Conservation (phyloP, 371 early-diverging fungal species). For the Synchytrium microbalum region DNA sequence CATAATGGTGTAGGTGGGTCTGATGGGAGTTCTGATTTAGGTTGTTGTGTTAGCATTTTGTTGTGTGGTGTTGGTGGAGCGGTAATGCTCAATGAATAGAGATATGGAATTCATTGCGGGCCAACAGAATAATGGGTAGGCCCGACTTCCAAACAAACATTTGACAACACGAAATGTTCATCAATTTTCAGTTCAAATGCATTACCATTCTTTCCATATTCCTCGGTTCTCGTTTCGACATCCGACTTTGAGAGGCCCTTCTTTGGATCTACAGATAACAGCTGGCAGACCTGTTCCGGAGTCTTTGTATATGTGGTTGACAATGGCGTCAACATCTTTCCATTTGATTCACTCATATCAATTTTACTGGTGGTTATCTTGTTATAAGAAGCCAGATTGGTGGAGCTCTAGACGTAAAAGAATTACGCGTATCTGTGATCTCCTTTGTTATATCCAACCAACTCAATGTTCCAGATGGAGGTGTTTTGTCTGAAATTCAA, state of each 20-base stretch:
- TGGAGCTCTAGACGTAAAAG: too few relatives aligned
- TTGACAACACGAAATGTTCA: neutral
- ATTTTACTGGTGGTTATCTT: too few relatives aligned
- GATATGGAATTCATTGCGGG: conserved; percentile 1
- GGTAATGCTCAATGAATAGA: conserved; percentile 13
- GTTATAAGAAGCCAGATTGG: too few relatives aligned
- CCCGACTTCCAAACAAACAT: too few relatives aligned
- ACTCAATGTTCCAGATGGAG: too few relatives aligned
- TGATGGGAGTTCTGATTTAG: conserved; percentile 54
- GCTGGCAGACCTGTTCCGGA: conserved; percentile 55
- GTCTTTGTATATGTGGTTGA: conserved; percentile 55
- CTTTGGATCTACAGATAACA: conserved; percentile 51
- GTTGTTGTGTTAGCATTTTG: neutral
- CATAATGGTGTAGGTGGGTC: conserved; percentile 81
- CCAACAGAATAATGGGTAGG: neutral
- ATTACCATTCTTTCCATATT: conserved; percentile 72
- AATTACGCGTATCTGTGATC: too few relatives aligned
- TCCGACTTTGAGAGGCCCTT: conserved; percentile 55
- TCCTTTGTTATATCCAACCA: too few relatives aligned
- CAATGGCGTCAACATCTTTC: too few relatives aligned
- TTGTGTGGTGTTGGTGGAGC: neutral
- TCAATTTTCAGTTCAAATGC: neutral
- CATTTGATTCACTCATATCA: too few relatives aligned
- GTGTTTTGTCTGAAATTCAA: too few relatives aligned
- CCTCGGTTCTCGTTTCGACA: conserved; percentile 43